These are phyloP conservation scores for Takakia lepidozioides DNA, from an alignment of 225 moss, liverwort and hornwort species.

Conservation along the genomic window DNA sequence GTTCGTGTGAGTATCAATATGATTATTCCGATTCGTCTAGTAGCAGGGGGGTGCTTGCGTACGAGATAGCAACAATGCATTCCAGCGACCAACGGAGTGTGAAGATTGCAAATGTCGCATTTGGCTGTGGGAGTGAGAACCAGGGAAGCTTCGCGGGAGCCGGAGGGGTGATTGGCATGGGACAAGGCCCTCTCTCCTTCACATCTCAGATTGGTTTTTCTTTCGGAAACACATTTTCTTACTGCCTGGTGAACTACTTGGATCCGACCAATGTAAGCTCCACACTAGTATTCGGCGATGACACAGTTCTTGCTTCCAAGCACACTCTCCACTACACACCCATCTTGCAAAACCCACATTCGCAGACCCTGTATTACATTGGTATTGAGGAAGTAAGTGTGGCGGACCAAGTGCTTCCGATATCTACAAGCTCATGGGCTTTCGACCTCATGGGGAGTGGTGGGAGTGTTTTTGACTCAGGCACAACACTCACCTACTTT, in stretches of 20 bases:
- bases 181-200: conserved; percentile 60
- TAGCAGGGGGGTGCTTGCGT: conserved; percentile 47
- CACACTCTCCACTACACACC: conserved; percentile 48
- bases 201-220: conserved; percentile 55
- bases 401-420: conserved; percentile 15
- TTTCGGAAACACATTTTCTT: conserved; percentile 59
- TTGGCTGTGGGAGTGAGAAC: conserved; percentile 63
- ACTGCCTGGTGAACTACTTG: conserved; percentile 66
- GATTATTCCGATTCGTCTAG: conserved; percentile 51
- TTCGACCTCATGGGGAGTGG: conserved; percentile 49
- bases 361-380: conserved; percentile 53
- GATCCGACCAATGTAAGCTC: conserved; percentile 63
- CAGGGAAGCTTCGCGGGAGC: conserved; percentile 48
- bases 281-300: conserved; percentile 56
- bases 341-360: conserved; percentile 28
- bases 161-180: conserved; percentile 67
- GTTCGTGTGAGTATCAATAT: conserved; percentile 63
- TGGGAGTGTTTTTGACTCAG: conserved; percentile 66
- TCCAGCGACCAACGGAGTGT: conserved; percentile 14
- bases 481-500: conserved; percentile 63
- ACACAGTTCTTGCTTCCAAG: conserved; percentile 15
- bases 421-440: conserved; percentile 34
- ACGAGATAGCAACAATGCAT: conserved; percentile 58
- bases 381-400: conserved; percentile 34
- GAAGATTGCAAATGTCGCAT: conserved; percentile 40